Percentiles rank a stretch among this genome's conserved stretches.
Evolutionary conservation across 805 yeast genomes (phyloP).

Genomic region (Saturnispora besseyi): DNA sequence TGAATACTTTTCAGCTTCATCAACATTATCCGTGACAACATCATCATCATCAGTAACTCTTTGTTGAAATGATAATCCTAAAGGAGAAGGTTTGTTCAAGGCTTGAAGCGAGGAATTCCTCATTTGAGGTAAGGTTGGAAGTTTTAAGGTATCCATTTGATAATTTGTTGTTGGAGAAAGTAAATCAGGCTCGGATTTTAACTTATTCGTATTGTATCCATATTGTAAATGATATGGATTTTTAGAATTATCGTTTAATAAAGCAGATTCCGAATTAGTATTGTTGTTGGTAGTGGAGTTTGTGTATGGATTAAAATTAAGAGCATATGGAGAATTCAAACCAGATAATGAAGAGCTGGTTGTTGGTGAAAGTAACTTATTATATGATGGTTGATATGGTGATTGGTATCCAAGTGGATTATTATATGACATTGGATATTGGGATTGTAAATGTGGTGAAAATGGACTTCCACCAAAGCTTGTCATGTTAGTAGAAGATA

Average conservation of each 20-base stretch:
- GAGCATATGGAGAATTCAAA: conserved; percentile 3
- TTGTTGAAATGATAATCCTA: neutral
- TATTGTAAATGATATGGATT: neutral
- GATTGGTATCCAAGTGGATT: neutral
- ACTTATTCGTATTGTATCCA: neutral
- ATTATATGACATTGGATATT: neutral
- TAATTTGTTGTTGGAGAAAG: neutral
- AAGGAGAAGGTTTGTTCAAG: neutral
- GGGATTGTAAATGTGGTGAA: conserved; percentile 3
- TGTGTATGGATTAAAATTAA: conserved; percentile 3
- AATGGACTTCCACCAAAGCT: conserved; percentile 4
- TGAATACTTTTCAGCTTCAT: neutral
- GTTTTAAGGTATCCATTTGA: neutral
- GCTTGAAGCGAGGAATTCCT: neutral
- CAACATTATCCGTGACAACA: neutral
- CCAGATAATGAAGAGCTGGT: neutral
- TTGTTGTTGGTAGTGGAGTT: neutral
- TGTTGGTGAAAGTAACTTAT: neutral
- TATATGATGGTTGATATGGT: neutral
- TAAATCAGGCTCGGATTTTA: neutral
- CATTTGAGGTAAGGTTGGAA: neutral
- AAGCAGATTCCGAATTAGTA: neutral
- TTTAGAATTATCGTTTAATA: neutral
- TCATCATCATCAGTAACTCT: neutral
- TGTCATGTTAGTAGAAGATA: neutral